Percentiles rank a stretch among this genome's conserved stretches.
Evolutionary conservation across 306 rosid genomes (phyloP).

Genomic region (Glycine latifolia): DNA sequence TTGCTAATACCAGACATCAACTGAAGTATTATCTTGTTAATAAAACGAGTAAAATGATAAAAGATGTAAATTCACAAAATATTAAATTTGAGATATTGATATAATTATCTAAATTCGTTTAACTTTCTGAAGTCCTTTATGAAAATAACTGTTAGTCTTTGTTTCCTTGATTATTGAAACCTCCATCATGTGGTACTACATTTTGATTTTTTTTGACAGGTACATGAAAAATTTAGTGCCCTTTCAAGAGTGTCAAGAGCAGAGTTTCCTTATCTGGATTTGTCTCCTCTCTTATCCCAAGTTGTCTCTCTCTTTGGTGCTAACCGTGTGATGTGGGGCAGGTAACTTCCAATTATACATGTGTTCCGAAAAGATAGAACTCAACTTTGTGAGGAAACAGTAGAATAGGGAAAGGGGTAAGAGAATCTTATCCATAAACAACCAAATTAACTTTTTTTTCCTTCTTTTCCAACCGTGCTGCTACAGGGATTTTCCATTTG

Average conservation of each 20-base stretch:
- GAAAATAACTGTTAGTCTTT: neutral
- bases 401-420: neutral
- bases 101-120: neutral
- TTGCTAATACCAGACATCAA: neutral
- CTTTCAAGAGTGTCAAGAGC: slow-evolving; percentile 82
- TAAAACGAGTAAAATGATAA: slow-evolving; percentile 19
- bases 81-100: neutral
- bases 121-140: neutral
- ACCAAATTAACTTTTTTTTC: neutral
- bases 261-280: slow-evolving; percentile 73
- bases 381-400: neutral
- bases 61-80: neutral
- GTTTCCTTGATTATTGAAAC: slow-evolving; percentile 3
- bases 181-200: neutral
- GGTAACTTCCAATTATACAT: slow-evolving; percentile 50
- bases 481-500: slow-evolving; percentile 87
- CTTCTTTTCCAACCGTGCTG: slow-evolving; percentile 1
- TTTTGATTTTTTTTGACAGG: slow-evolving; percentile 53
- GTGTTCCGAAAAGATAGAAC: neutral
- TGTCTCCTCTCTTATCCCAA: slow-evolving; percentile 62
- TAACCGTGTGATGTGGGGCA: slow-evolving; percentile 89
- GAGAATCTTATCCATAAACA: neutral
- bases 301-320: slow-evolving; percentile 79
- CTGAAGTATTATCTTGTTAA: neutral
- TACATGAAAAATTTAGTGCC: slow-evolving; percentile 87